Conservation (phyloP, 2,329 filamentous ascomycete species). For the Aspergillus piperis region DNA sequence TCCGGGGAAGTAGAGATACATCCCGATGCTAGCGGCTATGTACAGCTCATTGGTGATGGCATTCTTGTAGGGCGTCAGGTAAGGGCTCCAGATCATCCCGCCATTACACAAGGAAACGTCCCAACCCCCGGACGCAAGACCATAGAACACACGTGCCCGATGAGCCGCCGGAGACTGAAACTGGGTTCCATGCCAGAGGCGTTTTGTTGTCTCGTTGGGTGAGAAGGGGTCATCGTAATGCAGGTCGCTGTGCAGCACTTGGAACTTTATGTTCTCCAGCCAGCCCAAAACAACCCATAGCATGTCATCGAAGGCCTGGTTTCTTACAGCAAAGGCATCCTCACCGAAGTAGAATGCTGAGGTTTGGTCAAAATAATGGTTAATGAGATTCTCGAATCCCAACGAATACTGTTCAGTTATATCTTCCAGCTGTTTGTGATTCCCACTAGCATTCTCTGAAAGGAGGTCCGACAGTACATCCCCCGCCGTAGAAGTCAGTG, state of each 20-base stretch:
- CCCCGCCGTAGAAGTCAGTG: conserved; percentile 62
- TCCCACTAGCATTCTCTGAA: conserved; percentile 20
- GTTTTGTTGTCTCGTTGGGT: conserved; percentile 23
- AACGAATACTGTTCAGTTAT: conserved; percentile 30
- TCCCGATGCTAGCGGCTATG: conserved; percentile 78
- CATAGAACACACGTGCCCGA: conserved; percentile 81
- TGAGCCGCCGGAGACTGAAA: conserved; percentile 79
- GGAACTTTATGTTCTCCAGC: conserved; percentile 79
- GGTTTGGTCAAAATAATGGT: conserved; percentile 76
- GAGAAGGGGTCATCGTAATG: conserved; percentile 53
- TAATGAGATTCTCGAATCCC: conserved; percentile 74
- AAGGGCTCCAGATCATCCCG: conserved; percentile 89
- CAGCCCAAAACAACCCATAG: conserved; percentile 93
- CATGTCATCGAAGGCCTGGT: conserved; percentile 88
- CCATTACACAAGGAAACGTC: conserved; percentile 77
- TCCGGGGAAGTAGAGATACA: conserved; percentile 88
- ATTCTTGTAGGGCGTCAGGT: conserved; percentile 83
- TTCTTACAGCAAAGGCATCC: conserved; percentile 71
- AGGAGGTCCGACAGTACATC: conserved; percentile 41
- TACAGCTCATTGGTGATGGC: conserved; percentile 93
- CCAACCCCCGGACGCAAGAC: conserved; percentile 77
- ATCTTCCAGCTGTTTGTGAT: conserved; percentile 7
- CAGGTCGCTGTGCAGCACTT: conserved; percentile 65
- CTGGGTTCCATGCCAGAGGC: conserved; percentile 71
- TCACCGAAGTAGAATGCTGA: conserved; percentile 84